Evolutionary conservation across 139 green algal species (phyloP).

Genomic region (Pycnococcus provasolii): DNA sequence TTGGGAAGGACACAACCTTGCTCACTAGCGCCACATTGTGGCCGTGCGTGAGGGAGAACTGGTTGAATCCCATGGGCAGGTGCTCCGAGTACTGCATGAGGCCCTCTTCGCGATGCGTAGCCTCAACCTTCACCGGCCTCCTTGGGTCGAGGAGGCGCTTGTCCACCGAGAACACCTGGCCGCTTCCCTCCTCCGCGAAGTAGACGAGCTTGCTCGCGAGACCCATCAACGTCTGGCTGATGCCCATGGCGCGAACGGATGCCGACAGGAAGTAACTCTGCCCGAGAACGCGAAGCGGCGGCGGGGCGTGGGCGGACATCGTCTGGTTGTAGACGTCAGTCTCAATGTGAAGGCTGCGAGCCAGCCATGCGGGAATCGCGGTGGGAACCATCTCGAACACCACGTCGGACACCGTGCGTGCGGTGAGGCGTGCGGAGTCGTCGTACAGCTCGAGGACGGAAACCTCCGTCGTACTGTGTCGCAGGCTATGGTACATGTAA

Average conservation of each 20-base stretch:
- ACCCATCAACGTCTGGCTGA: conserved; percentile 58
- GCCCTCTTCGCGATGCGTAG: conserved; percentile 65
- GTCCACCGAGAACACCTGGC: conserved; percentile 83
- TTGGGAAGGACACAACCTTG: conserved; percentile 38
- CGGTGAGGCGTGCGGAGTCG: conserved; percentile 28
- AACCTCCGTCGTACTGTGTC: conserved; percentile 36
- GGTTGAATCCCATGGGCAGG: conserved; percentile 45
- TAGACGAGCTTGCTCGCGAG: conserved; percentile 65
- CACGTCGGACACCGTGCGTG: conserved; percentile 38
- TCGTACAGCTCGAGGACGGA: conserved; percentile 76
- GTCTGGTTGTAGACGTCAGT: conserved; percentile 20
- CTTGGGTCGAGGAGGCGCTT: conserved; percentile 76
- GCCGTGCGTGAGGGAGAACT: conserved; percentile 26
- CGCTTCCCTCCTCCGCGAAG: conserved; percentile 39
- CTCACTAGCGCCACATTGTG: conserved; percentile 27
- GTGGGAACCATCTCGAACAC: conserved; percentile 41
- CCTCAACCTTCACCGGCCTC: conserved; percentile 54
- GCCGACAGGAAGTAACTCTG: conserved; percentile 46
- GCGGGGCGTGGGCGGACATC: conserved; percentile 39
- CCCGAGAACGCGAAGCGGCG: conserved; percentile 46
- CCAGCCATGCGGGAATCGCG: conserved; percentile 15
- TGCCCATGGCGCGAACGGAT: conserved; percentile 39
- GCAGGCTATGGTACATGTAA: conserved; percentile 53
- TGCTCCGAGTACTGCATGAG: conserved; percentile 69
- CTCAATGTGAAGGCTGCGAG: background rate